phyloP scores from a whole-genome alignment of 2,329 filamentous ascomycete species.

The Botrytis byssoidea region DNA sequence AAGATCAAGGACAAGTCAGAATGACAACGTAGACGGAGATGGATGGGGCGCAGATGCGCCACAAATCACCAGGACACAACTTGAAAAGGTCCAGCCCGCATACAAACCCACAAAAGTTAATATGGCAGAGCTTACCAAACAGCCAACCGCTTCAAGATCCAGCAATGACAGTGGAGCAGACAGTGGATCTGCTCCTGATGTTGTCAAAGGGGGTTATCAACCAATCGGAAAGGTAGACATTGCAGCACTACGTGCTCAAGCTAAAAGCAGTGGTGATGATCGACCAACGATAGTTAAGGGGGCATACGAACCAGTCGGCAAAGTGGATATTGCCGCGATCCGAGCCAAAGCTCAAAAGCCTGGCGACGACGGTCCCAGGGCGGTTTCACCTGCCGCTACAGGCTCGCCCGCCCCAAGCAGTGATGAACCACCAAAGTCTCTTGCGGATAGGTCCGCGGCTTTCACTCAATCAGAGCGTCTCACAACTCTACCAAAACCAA shows the following conservation, averaged over 20 bases:
- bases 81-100: constrained; percentile 88
- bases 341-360: constrained; percentile 76
- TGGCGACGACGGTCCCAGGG: constrained; percentile 39
- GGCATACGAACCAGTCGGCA: constrained; percentile 90
- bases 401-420: constrained; percentile 39
- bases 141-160: constrained; percentile 61
- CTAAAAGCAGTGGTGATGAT: constrained; percentile 68
- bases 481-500: constrained; percentile 88
- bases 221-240: constrained; percentile 98
- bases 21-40: constrained; percentile 69
- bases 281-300: constrained; percentile 85
- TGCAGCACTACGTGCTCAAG: constrained; percentile 78
- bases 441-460: constrained; percentile 73
- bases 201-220: constrained; percentile 85
- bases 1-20: constrained; percentile 55
- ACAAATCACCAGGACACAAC: constrained; percentile 77
- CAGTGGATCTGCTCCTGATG: constrained; percentile 51
- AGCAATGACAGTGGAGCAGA: constrained; percentile 47
- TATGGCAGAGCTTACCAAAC: constrained; percentile 77
- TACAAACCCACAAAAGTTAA: constrained; percentile 97
- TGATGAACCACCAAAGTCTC: constrained; percentile 55
- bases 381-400: constrained; percentile 46
- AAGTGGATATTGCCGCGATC: constrained; percentile 96
- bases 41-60: constrained; percentile 96
- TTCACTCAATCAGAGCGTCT: constrained; percentile 77